Percentiles rank a stretch among this genome's conserved stretches.
Evolutionary conservation across 441 rosid species (phyloP).

Genomic region (California macrophylla): DNA sequence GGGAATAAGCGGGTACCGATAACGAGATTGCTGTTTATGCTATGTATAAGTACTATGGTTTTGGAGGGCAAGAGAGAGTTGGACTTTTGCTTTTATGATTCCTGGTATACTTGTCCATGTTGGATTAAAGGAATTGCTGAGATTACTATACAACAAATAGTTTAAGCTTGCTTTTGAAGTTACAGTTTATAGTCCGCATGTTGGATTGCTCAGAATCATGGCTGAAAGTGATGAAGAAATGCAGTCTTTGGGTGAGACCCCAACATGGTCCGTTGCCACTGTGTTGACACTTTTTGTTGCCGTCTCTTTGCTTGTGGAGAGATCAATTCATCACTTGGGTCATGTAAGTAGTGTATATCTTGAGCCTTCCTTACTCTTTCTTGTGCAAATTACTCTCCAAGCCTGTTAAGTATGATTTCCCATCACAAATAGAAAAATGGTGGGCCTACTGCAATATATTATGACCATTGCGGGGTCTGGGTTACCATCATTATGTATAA

Average conservation of each 20-base stretch:
- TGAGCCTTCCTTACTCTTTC: background rate
- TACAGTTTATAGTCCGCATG: slow-evolving; percentile 8
- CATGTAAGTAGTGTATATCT: slow-evolving; percentile 35
- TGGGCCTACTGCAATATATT: too few relatives aligned
- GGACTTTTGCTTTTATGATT: background rate
- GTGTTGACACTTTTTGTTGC: slow-evolving; percentile 66
- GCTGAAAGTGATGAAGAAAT: slow-evolving; percentile 30
- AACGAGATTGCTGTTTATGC: slow-evolving; percentile 4
- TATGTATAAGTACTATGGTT: slow-evolving; percentile 5
- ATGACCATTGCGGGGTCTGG: too few relatives aligned
- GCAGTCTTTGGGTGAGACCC: slow-evolving; percentile 70
- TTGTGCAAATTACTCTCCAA: too few relatives aligned
- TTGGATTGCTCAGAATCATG: slow-evolving; percentile 24
- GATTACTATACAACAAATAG: background rate
- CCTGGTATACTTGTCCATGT: background rate
- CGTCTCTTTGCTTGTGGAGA: slow-evolving; percentile 72
- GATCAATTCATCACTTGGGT: slow-evolving; percentile 60
- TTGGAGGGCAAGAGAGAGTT: background rate
- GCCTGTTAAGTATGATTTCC: too few relatives aligned
- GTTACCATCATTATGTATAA: too few relatives aligned
- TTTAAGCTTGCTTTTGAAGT: background rate
- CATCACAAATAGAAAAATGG: too few relatives aligned
- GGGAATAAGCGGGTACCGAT: background rate
- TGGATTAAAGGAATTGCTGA: background rate
- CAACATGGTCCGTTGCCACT: slow-evolving; percentile 89